These are phyloP conservation scores for Russula earlei DNA, from an alignment of 768 basidiomycete genomes.

Conservation along the genomic window DNA sequence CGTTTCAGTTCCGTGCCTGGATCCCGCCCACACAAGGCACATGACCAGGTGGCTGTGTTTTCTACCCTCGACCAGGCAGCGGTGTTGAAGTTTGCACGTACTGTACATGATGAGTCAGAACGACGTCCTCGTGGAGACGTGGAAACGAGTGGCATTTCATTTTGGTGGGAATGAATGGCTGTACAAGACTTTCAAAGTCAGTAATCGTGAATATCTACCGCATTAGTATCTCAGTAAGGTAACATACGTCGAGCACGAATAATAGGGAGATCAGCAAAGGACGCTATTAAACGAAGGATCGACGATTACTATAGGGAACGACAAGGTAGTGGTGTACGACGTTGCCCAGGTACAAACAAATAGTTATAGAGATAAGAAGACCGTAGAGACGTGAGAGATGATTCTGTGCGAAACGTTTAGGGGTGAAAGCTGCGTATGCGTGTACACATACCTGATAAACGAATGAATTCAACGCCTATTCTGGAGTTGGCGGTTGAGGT, in stretches of 20 bases:
- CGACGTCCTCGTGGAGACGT: not conserved
- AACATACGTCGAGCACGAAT: not conserved
- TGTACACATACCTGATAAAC: not conserved
- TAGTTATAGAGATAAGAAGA: not conserved
- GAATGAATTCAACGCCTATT: not conserved
- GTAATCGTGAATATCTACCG: not conserved
- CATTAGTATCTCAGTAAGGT: not conserved
- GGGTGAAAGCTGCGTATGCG: not conserved
- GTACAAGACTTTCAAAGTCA: not conserved
- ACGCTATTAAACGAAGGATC: not conserved
- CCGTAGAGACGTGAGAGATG: not conserved
- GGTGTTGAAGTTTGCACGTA: not conserved
- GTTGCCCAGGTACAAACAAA: not conserved
- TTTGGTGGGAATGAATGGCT: not conserved
- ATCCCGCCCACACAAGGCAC: not conserved
- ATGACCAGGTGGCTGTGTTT: not conserved
- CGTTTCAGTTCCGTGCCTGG: not conserved
- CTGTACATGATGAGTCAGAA: not conserved
- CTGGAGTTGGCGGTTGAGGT: conserved; percentile 7
- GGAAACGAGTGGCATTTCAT: not conserved
- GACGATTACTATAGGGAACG: not conserved
- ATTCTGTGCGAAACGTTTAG: not conserved
- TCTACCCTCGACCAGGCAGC: no score
- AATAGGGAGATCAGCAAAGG: not conserved
- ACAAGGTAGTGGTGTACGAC: not conserved